Evolutionary conservation across 2,329 filamentous ascomycete genomes (phyloP).

Genomic region (Waltergamsia citrina): DNA sequence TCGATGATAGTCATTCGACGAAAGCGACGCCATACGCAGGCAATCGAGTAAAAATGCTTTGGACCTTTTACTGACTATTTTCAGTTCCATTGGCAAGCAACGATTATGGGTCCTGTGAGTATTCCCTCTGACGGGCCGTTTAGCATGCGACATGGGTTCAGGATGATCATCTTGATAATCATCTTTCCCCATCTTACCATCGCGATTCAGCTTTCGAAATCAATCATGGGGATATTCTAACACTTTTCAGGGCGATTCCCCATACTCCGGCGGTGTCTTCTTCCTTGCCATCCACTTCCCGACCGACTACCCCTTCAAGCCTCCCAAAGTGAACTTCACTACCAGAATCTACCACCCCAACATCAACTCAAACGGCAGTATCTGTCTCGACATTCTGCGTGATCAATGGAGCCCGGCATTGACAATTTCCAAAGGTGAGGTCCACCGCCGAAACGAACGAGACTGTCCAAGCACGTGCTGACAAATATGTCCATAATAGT

Average conservation of each 20-base stretch:
- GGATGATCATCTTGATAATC: background rate
- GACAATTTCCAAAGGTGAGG: slow-evolving; percentile 93
- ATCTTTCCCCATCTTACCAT: background rate
- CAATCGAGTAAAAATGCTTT: no score
- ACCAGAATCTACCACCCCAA: slow-evolving; percentile 99
- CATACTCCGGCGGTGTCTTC: slow-evolving; percentile 97
- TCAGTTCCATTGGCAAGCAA: slow-evolving; percentile 99
- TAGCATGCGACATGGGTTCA: no score
- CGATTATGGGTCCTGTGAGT: slow-evolving; percentile 97
- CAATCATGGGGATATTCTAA: slow-evolving; percentile 14
- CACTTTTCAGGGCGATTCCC: slow-evolving; percentile 68
- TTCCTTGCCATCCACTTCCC: slow-evolving; percentile 99
- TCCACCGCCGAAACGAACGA: no score
- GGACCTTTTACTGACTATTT: background rate
- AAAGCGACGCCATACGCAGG: no score
- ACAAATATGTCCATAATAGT: slow-evolving; percentile 43
- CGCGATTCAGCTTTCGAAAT: background rate
- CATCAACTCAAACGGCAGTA: slow-evolving; percentile 99
- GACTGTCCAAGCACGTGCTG: background rate
- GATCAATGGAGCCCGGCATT: slow-evolving; percentile 99
- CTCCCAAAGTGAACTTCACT: slow-evolving; percentile 99
- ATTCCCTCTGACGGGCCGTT: slow-evolving; percentile 6
- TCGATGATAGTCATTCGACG: no score
- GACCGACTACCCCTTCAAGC: slow-evolving; percentile 99
- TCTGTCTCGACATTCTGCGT: slow-evolving; percentile 95